Base-by-base conservation (phyloP, 495 filamentous ascomycete species). In the Penicillium odoratum region DNA sequence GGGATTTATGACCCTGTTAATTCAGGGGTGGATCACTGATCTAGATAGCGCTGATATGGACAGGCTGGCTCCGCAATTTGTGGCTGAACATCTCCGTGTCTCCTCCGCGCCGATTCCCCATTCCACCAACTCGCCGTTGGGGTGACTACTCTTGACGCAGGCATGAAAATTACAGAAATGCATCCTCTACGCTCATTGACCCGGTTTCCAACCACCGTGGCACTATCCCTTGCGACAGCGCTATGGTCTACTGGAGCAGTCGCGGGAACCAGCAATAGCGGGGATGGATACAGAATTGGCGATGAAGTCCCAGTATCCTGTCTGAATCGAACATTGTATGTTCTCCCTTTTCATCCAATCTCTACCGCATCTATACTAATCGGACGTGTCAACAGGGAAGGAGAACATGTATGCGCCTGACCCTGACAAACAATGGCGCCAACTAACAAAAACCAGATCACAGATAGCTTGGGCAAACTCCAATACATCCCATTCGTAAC, bases 401-500 rank as follows among this genome's bases (percentile, higher is more conserved):
- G 84, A 54, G 84, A 86, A 78, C 84, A 86, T 80, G 84, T 86
- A 80, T 61, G 61, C 62, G 75, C 50, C 55, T 65, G 33, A 44
- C 51, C 49, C 46, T 48, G 43, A 48, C 46, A 28, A 55, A 50
- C 28, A 57, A 21, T 59, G 16, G 25, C 40, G 36, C 43, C 44
- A 34, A 49, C 49, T 28, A 26, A 52, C 34, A 61, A 69, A 13
- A 48, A 49, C 26, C 83, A 98, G 83, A 89, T 98, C 68, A 85
- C 86, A 55, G 86, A 94, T 68, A 76, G 80, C 18, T 76, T 83
- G 45, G 90, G 93, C 61, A 86, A 92, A 70, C 90, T 97, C 36
- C 84, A 96, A 82, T 98, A 94, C 78, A 87, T 96, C 53, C 92
- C 94, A 48, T 98, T 98, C 73, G 89, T 89, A 34, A 81, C 81